Conservation (phyloP, 805 yeast species). For the Ascoidea rubescens region DNA sequence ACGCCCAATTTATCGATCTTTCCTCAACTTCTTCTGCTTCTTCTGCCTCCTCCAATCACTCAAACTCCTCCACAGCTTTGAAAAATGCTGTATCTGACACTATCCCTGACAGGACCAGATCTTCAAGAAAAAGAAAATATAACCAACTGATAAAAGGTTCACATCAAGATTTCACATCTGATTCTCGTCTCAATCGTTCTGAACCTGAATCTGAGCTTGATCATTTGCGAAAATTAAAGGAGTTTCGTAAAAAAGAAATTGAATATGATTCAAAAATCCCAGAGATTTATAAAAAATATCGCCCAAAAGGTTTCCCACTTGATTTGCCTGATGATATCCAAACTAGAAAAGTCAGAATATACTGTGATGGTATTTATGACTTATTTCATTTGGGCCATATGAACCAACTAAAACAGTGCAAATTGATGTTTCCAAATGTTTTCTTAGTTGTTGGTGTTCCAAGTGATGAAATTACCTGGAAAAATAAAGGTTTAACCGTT, state of each 20-base stretch:
- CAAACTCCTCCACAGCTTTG: no score
- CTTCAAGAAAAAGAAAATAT: no score
- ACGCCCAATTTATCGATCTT: no score
- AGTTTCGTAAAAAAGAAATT: constrained; percentile 32
- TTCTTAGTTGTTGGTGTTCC: constrained; percentile 86
- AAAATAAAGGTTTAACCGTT: constrained; percentile 86
- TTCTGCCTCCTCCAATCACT: no score
- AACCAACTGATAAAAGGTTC: no score
- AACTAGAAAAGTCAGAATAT: constrained; percentile 81
- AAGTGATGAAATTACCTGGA: constrained; percentile 80
- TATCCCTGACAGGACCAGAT: no score
- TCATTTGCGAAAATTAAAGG: constrained; percentile 5
- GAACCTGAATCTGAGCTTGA: neutral
- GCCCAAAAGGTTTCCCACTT: constrained; percentile 69
- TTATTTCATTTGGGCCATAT: constrained; percentile 94
- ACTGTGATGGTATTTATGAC: constrained; percentile 98
- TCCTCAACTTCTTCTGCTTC: no score
- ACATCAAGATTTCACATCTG: no score
- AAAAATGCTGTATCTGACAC: no score
- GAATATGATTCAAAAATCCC: constrained; percentile 53
- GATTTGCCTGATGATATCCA: constrained; percentile 56
- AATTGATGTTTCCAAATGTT: constrained; percentile 78
- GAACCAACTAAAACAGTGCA: constrained; percentile 95
- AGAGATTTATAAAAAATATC: constrained; percentile 54
- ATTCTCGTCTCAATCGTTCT: no score